Conservation (phyloP, 1,284 basidiomycete genomes). For the Puccinia horiana region DNA sequence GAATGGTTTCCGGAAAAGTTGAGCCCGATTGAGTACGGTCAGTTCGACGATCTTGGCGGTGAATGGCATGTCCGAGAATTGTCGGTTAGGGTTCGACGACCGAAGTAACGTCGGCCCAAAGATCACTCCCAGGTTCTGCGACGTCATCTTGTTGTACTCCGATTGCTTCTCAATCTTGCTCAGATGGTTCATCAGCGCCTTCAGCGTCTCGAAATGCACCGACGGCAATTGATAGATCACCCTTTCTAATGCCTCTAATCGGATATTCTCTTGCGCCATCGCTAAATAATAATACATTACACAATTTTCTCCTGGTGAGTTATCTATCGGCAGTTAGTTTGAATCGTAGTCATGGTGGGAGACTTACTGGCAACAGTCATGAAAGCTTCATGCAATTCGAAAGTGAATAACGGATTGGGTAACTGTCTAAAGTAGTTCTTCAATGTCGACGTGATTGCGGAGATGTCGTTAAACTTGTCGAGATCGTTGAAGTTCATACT, state of each 20-base stretch:
- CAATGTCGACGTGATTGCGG: conserved; percentile 90
- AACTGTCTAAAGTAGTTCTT: conserved; percentile 94
- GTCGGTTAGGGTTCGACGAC: conserved; percentile 25
- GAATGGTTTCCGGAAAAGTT: conserved; percentile 17
- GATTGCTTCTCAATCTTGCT: conserved; percentile 58
- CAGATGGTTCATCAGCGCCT: conserved; percentile 83
- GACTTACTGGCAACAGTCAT: conserved; percentile 40
- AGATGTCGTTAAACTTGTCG: conserved; percentile 94
- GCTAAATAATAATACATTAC: conserved; percentile 58
- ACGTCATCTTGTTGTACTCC: conserved; percentile 86
- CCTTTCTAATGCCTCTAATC: conserved; percentile 68
- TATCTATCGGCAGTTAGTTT: neutral
- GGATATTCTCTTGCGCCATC: conserved; percentile 65
- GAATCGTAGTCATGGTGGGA: neutral
- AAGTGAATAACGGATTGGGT: conserved; percentile 86
- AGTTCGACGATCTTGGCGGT: conserved; percentile 44
- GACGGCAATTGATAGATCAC: conserved; percentile 76
- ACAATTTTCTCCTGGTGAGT: neutral
- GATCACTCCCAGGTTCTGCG: conserved; percentile 96
- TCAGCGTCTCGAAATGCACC: conserved; percentile 83
- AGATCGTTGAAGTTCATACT: conserved; percentile 83
- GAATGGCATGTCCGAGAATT: conserved; percentile 43
- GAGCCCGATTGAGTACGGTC: conserved; percentile 1
- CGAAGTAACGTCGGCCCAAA: conserved; percentile 70
- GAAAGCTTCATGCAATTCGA: conserved; percentile 86